Percentiles rank a stretch among this genome's conserved stretches.
These are phyloP conservation scores for Boletus coccyginus DNA, from an alignment of 768 basidiomycete genomes.

Conservation along the genomic window DNA sequence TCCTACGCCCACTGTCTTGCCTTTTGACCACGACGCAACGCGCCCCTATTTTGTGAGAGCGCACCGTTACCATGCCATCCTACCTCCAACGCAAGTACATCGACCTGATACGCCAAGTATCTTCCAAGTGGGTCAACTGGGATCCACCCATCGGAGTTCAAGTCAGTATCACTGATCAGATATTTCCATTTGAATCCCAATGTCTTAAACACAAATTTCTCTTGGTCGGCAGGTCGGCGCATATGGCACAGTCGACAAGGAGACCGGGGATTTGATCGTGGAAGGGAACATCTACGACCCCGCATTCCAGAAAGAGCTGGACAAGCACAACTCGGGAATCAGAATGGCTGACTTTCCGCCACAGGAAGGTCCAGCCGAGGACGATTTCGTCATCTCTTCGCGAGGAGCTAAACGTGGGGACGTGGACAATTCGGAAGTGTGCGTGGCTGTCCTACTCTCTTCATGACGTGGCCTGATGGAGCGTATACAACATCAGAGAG, in stretches of 20 bases:
- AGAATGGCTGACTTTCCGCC: conserved; percentile 12
- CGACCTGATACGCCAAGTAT: conserved; percentile 30
- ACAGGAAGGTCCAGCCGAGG: neutral
- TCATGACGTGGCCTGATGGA: neutral
- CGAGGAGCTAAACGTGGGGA: conserved; percentile 3
- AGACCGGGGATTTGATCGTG: conserved; percentile 29
- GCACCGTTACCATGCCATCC: conserved; percentile 1
- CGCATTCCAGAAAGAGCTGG: conserved; percentile 15
- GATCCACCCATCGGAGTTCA: conserved; percentile 29
- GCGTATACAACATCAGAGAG: neutral
- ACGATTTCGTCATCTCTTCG: too few species aligned
- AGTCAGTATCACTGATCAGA: conserved; percentile 13
- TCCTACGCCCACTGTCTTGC: neutral
- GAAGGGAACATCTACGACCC: conserved; percentile 37
- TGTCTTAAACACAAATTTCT: neutral
- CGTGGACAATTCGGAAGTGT: conserved; percentile 14
- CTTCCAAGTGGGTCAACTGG: conserved; percentile 39
- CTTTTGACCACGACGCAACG: too few species aligned
- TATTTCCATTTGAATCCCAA: neutral
- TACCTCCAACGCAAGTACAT: conserved; percentile 32
- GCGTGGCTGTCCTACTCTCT: neutral
- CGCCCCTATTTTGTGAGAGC: too few species aligned
- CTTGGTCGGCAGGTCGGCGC: conserved; percentile 30
- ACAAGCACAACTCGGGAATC: neutral
- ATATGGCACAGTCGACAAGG: conserved; percentile 33